Percentiles rank a stretch among this genome's conserved stretches.
These are phyloP conservation scores for Austroboletus eburneus DNA, from an alignment of 768 basidiomycete species.

Conservation along the genomic window DNA sequence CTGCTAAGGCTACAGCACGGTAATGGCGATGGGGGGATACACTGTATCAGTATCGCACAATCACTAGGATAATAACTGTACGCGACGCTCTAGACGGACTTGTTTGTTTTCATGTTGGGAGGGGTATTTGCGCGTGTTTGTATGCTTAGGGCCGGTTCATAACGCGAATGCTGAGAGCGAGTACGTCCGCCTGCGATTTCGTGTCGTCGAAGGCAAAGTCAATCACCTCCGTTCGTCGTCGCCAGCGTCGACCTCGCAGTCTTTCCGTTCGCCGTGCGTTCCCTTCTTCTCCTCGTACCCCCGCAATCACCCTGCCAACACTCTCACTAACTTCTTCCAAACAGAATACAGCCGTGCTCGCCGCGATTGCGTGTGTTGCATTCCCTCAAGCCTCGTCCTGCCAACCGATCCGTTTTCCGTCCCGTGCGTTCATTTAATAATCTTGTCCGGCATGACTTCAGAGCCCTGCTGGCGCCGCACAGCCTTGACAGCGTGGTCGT, in stretches of 20 bases:
- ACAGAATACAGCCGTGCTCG: conserved; percentile 25
- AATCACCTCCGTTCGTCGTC: conserved; percentile 29
- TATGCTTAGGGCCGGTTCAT: conserved; percentile 32
- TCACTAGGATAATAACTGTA: conserved; percentile 27
- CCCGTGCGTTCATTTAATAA: conserved; percentile 18
- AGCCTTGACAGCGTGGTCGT: conserved; percentile 28
- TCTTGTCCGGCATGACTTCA: conserved; percentile 3
- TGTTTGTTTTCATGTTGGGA: neutral
- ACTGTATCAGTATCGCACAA: conserved; percentile 32
- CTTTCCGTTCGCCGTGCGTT: conserved; percentile 17
- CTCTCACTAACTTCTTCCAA: conserved; percentile 22
- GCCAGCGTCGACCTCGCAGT: conserved; percentile 23
- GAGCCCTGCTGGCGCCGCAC: conserved; percentile 17
- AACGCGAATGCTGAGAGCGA: conserved; percentile 20
- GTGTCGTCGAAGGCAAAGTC: conserved; percentile 24
- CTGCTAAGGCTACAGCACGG: conserved; percentile 22
- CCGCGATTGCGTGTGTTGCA: conserved; percentile 26
- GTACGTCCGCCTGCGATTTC: conserved; percentile 21
- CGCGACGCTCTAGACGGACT: neutral
- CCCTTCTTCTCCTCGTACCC: conserved; percentile 1
- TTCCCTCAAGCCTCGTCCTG: conserved; percentile 16
- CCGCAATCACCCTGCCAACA: neutral
- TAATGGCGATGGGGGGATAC: conserved; percentile 23
- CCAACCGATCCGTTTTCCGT: conserved; percentile 11
- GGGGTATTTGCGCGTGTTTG: conserved; percentile 29